These are phyloP conservation scores for Schwanniomyces occidentalis DNA, from an alignment of 805 yeast genomes.

Conservation along the genomic window DNA sequence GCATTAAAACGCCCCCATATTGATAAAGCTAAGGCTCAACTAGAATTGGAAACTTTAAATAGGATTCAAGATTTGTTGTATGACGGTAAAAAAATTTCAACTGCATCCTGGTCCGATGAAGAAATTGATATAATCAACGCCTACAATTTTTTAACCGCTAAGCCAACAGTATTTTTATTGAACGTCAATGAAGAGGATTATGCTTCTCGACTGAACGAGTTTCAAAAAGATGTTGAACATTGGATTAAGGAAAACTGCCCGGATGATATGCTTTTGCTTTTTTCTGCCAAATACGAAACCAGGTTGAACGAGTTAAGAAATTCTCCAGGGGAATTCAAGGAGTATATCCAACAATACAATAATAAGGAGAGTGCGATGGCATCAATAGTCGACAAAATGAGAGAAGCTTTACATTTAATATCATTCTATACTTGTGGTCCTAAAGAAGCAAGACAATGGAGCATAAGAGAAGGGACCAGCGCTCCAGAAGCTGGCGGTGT, in stretches of 20 bases:
- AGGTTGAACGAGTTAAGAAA: slow-evolving; percentile 29
- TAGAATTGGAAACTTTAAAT: slow-evolving; percentile 31
- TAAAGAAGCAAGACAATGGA: slow-evolving; percentile 87
- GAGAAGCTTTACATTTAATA: slow-evolving; percentile 66
- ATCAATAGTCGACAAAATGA: slow-evolving; percentile 63
- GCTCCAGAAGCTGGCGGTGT: slow-evolving; percentile 92
- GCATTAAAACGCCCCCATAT: slow-evolving; percentile 29
- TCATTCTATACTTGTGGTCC: slow-evolving; percentile 89
- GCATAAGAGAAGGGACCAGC: slow-evolving; percentile 67
- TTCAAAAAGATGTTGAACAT: slow-evolving; percentile 47
- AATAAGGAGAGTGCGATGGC: slow-evolving; percentile 55
- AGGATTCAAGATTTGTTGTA: slow-evolving; percentile 34
- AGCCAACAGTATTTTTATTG: slow-evolving; percentile 78
- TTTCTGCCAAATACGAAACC: slow-evolving; percentile 52
- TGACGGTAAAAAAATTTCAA: slow-evolving; percentile 60
- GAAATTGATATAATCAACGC: slow-evolving; percentile 70
- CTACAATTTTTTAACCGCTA: slow-evolving; percentile 78
- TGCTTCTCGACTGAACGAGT: slow-evolving; percentile 51
- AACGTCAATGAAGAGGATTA: slow-evolving; percentile 76
- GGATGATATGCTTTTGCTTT: slow-evolving; percentile 41
- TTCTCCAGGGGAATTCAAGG: slow-evolving; percentile 14
- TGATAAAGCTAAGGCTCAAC: slow-evolving; percentile 22
- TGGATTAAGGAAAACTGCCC: slow-evolving; percentile 76
- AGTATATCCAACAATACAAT: slow-evolving; percentile 18
- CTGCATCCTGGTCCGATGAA: slow-evolving; percentile 57